Percentiles rank a stretch among this genome's conserved stretches.
phyloP scores from a whole-genome alignment of 202 grass and related monocot genomes.

The Miscanthus sacchariflorus region DNA sequence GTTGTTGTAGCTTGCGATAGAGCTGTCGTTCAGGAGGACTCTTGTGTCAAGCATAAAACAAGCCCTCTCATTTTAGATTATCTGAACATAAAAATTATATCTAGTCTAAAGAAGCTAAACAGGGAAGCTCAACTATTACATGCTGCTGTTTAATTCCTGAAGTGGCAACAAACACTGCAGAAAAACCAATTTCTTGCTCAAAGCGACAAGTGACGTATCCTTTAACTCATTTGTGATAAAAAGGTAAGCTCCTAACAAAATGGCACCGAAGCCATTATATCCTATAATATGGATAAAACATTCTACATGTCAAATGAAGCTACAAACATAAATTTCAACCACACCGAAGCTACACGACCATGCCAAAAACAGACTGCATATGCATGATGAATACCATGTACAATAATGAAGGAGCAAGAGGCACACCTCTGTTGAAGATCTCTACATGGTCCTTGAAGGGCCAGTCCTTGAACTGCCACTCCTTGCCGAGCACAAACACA shows the following conservation, averaged over 20 bases:
- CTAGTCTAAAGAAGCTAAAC: neutral
- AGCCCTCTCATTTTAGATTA: neutral
- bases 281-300: neutral
- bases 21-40: neutral
- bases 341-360: neutral
- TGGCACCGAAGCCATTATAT: neutral
- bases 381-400: neutral
- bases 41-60: neutral
- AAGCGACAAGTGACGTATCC: neutral
- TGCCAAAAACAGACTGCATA: constrained; percentile 4
- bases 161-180: neutral
- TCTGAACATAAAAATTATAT: neutral
- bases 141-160: neutral
- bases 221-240: constrained; percentile 8
- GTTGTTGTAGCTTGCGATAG: neutral
- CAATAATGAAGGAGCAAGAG: neutral
- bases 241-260: neutral
- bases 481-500: constrained; percentile 96
- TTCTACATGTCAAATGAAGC: neutral
- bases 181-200: neutral
- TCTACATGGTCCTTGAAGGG: constrained; percentile 97
- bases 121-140: constrained; percentile 3
- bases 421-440: constrained; percentile 94
- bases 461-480: constrained; percentile 99
- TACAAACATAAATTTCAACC: neutral